Evolutionary conservation across 176 grass and related monocot genomes (phyloP), one percentile per base, ranked within the genome.

Genomic region (Oryza glaberrima): DNA sequence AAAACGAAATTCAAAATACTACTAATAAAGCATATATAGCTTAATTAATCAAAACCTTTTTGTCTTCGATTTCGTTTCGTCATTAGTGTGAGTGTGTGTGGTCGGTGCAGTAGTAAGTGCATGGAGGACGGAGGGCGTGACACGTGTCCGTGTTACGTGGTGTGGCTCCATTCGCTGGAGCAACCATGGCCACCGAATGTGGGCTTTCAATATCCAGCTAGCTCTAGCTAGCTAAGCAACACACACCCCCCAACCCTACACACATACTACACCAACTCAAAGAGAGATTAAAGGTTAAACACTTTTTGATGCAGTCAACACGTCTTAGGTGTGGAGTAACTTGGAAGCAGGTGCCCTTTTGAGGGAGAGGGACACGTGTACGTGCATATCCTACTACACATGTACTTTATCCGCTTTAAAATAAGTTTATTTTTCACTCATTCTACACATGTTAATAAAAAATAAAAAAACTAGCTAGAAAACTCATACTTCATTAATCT

Each of bases 61-160:
- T 51, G 4, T 51, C 4, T 51, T 15, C 48, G 48, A 16, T 51
- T 51, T 51, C 4, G 19, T 56, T 56, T 56, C 52, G 14, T 14
- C 52, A 56, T 56, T 56, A 56, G 86, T 4, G 64, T 20, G 51
- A 3, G 68, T 1, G 44, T 82, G 76, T 68, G 82, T 58, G 82
- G 87, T 85, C 77, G 77, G 86, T 88, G 74, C 51, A 43, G 41
- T 43, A 43, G 56, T 3, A 32, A 30, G 30, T 16, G 79, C 46
- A 25, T 12, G 36, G 36, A 38, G 36, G 36, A 38, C 36, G 36
- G 36, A 6, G 36, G 36, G 36, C 36, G 5, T 38, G 36, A 38
- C 36, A 38, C 36, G 36, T 38, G 36, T 38, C 36, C 36, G 6
- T 0, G 36, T 38, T 38, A 38, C 36, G 36, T 38, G 36, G 36